These are phyloP conservation scores for Crataegus laevigata DNA, from an alignment of 306 rosid genomes.

Conservation along the genomic window DNA sequence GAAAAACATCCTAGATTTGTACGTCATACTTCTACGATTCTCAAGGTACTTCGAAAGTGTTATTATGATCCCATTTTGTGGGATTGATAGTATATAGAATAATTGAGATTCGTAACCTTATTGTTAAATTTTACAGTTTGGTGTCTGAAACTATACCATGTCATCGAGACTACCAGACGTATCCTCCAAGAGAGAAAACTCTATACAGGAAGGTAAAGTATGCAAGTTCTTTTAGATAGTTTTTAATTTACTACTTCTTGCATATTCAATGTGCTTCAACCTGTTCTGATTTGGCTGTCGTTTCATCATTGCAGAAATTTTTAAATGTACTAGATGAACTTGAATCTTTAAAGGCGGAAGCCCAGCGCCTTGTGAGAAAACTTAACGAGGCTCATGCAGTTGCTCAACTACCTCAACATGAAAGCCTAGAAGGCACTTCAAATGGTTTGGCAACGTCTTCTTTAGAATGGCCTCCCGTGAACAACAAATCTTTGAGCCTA, in stretches of 20 bases:
- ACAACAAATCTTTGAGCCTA: constrained; percentile 25
- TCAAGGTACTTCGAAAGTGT: constrained; percentile 48
- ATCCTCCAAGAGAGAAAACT: constrained; percentile 48
- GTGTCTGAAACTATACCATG: constrained; percentile 86
- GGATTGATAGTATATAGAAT: neutral
- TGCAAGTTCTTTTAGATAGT: constrained; percentile 2
- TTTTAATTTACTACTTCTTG: neutral
- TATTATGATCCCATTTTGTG: constrained; percentile 6
- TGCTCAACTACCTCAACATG: constrained; percentile 34
- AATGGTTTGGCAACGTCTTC: constrained; percentile 29
- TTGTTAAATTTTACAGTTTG: constrained; percentile 47
- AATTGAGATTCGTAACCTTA: neutral
- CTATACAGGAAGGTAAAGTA: constrained; percentile 50
- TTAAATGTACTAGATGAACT: constrained; percentile 59
- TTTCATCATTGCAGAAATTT: constrained; percentile 43
- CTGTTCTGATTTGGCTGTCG: constrained; percentile 14
- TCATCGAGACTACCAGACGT: constrained; percentile 70
- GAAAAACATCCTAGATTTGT: constrained; percentile 80
- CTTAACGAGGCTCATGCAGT: constrained; percentile 38
- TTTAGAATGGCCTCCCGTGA: constrained; percentile 47
- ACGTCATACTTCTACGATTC: constrained; percentile 83
- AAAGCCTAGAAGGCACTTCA: constrained; percentile 28
- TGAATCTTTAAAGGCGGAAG: constrained; percentile 72
- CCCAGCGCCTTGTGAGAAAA: constrained; percentile 33
- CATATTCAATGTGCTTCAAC: neutral